Conservation (phyloP, 2,329 filamentous ascomycete genomes). For the Pseudocercospora vitis region DNA sequence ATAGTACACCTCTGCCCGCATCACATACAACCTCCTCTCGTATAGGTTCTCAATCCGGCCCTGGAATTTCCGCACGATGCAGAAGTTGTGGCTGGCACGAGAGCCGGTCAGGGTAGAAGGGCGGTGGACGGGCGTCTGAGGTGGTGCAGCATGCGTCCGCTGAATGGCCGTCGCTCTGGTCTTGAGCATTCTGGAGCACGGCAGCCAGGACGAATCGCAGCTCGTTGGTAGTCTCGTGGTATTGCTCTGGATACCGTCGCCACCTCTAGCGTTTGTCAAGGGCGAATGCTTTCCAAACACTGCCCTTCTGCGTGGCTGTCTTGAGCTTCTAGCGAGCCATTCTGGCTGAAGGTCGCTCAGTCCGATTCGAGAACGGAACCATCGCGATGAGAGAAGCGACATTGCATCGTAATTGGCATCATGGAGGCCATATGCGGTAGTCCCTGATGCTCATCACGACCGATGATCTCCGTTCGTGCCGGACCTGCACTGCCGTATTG, state of each 20-base stretch:
- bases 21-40: no score
- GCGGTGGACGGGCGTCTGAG: neutral
- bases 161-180: neutral
- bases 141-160: neutral
- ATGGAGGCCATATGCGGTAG: neutral
- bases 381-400: neutral
- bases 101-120: neutral
- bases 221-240: no score
- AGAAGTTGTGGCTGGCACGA: no score
- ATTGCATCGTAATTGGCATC: neutral
- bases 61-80: no score
- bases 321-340: neutral
- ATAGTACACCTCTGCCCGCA: no score
- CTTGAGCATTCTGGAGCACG: neutral
- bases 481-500: neutral
- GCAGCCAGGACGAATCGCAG: neutral
- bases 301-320: neutral
- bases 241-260: neutral
- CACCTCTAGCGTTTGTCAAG: neutral
- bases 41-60: no score
- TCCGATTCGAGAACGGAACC: neutral
- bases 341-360: slow-evolving; percentile 2
- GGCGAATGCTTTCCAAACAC: neutral
- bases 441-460: slow-evolving; percentile 5
- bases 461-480: slow-evolving; percentile 8